Percentiles rank a stretch among this genome's conserved stretches.
phyloP scores from a whole-genome alignment of 2,329 filamentous ascomycete genomes.

The Pseudogymnoascus sp. region DNA sequence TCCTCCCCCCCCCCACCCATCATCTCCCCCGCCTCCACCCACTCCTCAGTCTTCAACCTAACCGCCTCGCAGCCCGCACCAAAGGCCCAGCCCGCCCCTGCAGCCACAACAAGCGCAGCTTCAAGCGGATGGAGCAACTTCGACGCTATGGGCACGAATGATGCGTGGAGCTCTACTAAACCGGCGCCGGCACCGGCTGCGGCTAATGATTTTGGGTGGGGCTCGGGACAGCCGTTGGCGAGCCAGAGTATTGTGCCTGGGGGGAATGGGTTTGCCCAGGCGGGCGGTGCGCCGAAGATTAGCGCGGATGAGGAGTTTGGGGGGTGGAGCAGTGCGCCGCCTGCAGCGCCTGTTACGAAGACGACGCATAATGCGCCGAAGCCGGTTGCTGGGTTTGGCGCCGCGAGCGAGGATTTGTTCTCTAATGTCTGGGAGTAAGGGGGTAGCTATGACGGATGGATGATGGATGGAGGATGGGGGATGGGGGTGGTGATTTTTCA shows the following conservation, averaged over 20 bases:
- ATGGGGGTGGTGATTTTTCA: neutral
- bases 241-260: conserved; percentile 53
- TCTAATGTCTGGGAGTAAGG: conserved; percentile 85
- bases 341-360: conserved; percentile 37
- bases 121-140: conserved; percentile 36
- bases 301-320: conserved; percentile 92
- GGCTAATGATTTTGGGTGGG: conserved; percentile 56
- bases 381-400: conserved; percentile 48
- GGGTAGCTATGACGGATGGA: neutral
- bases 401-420: conserved; percentile 76
- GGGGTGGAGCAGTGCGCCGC: conserved; percentile 75
- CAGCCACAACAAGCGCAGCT: conserved; percentile 22
- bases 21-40: conserved; percentile 30
- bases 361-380: conserved; percentile 38
- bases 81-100: conserved; percentile 32
- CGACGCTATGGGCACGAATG: conserved; percentile 74
- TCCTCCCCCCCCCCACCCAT: conserved; percentile 32
- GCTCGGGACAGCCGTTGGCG: conserved; percentile 41
- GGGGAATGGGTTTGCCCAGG: conserved; percentile 41
- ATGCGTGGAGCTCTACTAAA: conserved; percentile 63
- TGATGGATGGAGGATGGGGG: neutral
- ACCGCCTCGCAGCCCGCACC: conserved; percentile 39
- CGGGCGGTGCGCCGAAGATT: conserved; percentile 46
- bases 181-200: conserved; percentile 26
- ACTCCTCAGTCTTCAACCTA: conserved; percentile 71